Conservation (phyloP, 768 basidiomycete genomes). For the Postia placenta region DNA sequence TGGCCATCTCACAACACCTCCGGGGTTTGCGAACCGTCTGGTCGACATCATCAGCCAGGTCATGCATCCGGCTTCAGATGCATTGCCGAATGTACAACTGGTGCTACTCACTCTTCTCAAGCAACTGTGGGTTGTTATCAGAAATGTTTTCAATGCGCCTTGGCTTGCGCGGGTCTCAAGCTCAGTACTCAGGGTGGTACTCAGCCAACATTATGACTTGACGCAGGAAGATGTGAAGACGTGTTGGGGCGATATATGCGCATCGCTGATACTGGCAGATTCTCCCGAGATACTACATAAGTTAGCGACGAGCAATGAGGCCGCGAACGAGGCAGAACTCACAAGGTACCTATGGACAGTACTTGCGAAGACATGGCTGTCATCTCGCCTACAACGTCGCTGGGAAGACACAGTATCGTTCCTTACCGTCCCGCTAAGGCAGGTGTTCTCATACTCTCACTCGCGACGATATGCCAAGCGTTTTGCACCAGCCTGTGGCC, state of each 20-base stretch:
- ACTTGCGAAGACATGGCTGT: slow-evolving; percentile 30
- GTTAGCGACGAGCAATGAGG: slow-evolving; percentile 23
- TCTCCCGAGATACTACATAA: slow-evolving; percentile 34
- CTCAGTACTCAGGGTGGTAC: slow-evolving; percentile 36
- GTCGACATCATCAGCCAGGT: slow-evolving; percentile 33
- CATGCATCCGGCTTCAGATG: slow-evolving; percentile 14
- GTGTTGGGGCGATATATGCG: slow-evolving; percentile 45
- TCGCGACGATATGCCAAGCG: neutral
- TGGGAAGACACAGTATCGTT: slow-evolving; percentile 41
- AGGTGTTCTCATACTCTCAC: slow-evolving; percentile 5
- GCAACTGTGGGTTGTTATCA: slow-evolving; percentile 47
- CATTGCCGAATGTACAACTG: neutral
- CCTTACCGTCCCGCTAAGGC: slow-evolving; percentile 46
- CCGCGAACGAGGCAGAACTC: slow-evolving; percentile 25
- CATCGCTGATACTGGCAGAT: slow-evolving; percentile 37
- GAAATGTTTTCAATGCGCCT: slow-evolving; percentile 36
- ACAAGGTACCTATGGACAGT: slow-evolving; percentile 44
- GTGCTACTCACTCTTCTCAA: neutral
- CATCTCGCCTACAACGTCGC: slow-evolving; percentile 17
- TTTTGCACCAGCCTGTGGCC: slow-evolving; percentile 38
- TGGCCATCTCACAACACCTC: slow-evolving; percentile 29
- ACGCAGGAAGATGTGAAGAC: slow-evolving; percentile 31
- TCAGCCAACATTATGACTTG: slow-evolving; percentile 39
- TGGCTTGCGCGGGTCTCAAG: slow-evolving; percentile 41
- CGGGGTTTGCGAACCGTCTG: slow-evolving; percentile 29